A percentile compares a stretch with the other conserved stretches of the same genome.
These are phyloP conservation scores for Fusarium haematococcum DNA, from an alignment of 2,329 filamentous ascomycete species.

Conservation along the genomic window DNA sequence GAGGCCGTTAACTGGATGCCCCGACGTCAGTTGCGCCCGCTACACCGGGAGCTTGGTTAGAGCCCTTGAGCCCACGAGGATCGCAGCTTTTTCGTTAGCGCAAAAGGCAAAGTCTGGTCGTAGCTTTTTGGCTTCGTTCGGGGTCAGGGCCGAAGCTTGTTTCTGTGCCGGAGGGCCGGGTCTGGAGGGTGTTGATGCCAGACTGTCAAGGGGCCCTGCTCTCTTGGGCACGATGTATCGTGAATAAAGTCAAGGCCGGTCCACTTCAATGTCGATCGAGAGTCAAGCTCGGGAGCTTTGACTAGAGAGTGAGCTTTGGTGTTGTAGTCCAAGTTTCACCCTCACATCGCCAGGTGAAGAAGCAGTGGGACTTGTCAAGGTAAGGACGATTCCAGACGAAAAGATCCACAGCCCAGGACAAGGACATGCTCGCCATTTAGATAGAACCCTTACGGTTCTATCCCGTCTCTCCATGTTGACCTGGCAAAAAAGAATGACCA, in stretches of 20 bases:
- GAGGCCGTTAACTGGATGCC: constrained; percentile 15
- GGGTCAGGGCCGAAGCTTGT: constrained; percentile 11
- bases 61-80: constrained; percentile 8
- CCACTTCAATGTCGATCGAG: background rate
- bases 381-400: background rate
- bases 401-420: constrained; percentile 1
- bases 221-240: background rate
- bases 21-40: constrained; percentile 29
- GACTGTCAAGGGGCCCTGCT: background rate
- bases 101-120: constrained; percentile 17
- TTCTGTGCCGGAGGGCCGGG: background rate
- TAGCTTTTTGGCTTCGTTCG: constrained; percentile 8
- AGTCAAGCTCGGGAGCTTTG: background rate
- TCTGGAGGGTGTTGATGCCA: background rate
- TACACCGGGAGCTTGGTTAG: constrained; percentile 12
- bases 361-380: background rate
- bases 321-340: background rate
- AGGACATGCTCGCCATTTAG: constrained; percentile 1
- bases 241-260: background rate
- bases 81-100: constrained; percentile 14
- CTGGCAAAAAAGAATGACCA: constrained; percentile 1
- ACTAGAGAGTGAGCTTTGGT: background rate
- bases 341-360: background rate
- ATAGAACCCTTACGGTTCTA: background rate
- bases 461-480: background rate